phyloP scores from a whole-genome alignment of 2,329 filamentous ascomycete genomes.

The Colletotrichum sp. region DNA sequence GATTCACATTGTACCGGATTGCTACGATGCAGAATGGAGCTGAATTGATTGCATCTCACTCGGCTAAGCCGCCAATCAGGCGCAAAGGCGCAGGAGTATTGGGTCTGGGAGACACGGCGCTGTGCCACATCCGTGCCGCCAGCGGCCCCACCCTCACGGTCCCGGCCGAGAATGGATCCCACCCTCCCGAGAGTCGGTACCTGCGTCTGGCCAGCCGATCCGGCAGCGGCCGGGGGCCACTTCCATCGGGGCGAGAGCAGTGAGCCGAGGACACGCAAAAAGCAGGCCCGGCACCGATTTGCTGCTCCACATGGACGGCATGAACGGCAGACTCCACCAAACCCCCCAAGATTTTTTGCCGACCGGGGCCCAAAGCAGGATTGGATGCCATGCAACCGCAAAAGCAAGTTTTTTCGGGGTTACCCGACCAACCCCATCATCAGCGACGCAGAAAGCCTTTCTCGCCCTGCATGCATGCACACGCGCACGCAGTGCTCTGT shows the following conservation, averaged over 20 bases:
- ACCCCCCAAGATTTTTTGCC: background rate
- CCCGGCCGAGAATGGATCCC: background rate
- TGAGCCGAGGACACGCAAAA: accelerated
- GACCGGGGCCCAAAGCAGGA: background rate
- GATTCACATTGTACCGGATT: no score
- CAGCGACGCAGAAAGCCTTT: background rate
- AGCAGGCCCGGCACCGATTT: background rate
- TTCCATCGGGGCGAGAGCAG: accelerated
- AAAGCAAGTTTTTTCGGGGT: background rate
- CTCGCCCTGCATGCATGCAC: background rate
- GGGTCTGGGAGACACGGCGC: background rate
- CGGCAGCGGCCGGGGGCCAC: background rate
- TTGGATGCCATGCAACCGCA: background rate
- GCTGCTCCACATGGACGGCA: background rate
- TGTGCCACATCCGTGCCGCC: background rate
- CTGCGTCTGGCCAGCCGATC: background rate
- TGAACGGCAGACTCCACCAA: background rate
- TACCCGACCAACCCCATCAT: background rate
- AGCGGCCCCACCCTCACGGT: background rate
- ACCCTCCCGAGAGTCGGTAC: background rate
- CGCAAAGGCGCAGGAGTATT: background rate
- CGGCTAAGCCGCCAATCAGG: background rate
- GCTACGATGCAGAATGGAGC: background rate
- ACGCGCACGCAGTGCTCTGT: background rate
- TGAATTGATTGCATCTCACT: accelerated